These are phyloP conservation scores for Thraustotheca clavata DNA, from an alignment of 352 stramenopile species.

Conservation along the genomic window DNA sequence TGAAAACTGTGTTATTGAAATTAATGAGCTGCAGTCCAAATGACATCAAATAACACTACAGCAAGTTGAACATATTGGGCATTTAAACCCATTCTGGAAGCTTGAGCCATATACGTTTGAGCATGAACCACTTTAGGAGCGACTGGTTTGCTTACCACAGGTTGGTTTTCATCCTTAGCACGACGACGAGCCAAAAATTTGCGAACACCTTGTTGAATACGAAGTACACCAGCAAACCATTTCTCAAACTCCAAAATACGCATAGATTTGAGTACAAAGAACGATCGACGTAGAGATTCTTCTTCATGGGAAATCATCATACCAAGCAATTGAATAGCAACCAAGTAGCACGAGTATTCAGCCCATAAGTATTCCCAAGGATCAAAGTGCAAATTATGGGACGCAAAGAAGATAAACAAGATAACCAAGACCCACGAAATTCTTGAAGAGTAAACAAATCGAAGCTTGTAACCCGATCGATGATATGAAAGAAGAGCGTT, in stretches of 20 bases:
- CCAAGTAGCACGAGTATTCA: conserved; percentile 59
- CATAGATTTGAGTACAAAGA: conserved; percentile 79
- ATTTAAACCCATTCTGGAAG: conserved; percentile 73
- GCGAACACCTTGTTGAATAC: conserved; percentile 63
- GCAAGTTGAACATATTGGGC: conserved; percentile 72
- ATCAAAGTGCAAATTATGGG: conserved; percentile 28
- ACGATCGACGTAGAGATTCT: conserved; percentile 59
- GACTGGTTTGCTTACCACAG: conserved; percentile 34
- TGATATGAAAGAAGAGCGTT: conserved; percentile 73
- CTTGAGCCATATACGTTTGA: conserved; percentile 57
- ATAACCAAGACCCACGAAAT: conserved; percentile 55
- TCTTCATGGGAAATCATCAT: conserved; percentile 85
- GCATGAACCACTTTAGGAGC: conserved; percentile 45
- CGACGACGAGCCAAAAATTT: conserved; percentile 25
- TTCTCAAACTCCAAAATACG: conserved; percentile 73
- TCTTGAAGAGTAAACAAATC: conserved; percentile 71
- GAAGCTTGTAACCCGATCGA: conserved; percentile 64
- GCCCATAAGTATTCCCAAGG: conserved; percentile 41
- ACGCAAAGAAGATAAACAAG: conserved; percentile 55
- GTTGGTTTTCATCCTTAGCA: conserved; percentile 6
- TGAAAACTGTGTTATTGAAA: too few species aligned
- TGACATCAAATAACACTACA: conserved; percentile 57
- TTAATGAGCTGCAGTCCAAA: conserved; percentile 25
- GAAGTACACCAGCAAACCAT: conserved; percentile 64
- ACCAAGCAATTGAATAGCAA: conserved; percentile 56